Conservation (phyloP, 176 grass and related monocot species). For the Triticum timopheevii region DNA sequence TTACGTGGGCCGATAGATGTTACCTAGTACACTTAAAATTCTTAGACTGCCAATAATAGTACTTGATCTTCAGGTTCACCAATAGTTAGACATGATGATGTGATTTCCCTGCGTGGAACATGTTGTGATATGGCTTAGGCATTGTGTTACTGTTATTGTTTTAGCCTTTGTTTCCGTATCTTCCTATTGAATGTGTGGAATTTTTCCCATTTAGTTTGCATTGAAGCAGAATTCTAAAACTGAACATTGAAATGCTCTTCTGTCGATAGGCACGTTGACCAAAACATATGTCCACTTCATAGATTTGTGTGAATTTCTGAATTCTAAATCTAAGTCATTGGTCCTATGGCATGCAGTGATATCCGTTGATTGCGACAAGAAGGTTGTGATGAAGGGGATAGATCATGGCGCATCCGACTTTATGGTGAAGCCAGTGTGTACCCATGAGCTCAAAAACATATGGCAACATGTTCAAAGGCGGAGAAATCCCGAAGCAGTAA, state of each 20-base stretch:
- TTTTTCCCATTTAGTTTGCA: background rate
- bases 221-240: background rate
- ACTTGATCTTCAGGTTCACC: background rate
- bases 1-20: background rate
- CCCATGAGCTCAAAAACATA: background rate
- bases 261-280: background rate
- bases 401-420: background rate
- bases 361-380: background rate
- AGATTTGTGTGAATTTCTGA: background rate
- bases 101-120: background rate
- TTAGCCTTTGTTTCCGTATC: background rate
- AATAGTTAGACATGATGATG: background rate
- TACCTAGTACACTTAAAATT: background rate
- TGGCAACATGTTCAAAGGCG: background rate
- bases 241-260: background rate
- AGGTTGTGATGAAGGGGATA: background rate
- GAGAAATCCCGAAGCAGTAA: background rate
- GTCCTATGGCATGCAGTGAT: background rate
- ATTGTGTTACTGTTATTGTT: background rate
- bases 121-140: background rate
- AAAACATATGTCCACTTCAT: background rate
- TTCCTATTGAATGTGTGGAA: background rate
- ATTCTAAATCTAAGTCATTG: background rate
- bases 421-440: background rate
- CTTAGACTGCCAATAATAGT: background rate